Conservation (phyloP, 2,329 filamentous ascomycete genomes). For the Trichoderma cornu-damae region DNA sequence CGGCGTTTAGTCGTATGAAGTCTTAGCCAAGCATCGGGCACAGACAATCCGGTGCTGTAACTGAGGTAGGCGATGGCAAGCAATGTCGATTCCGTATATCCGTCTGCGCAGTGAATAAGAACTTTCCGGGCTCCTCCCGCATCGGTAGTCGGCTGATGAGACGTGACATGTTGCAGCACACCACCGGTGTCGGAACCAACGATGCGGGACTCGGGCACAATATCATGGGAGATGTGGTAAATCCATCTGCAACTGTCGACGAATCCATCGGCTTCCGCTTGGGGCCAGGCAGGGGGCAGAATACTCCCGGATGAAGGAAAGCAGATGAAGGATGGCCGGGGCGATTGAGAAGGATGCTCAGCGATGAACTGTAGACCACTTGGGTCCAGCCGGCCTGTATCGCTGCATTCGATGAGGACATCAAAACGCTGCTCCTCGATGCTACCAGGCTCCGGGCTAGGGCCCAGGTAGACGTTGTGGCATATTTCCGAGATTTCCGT, state of each 20-base stretch:
- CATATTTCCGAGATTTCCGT: constrained; percentile 84
- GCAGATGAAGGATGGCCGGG: constrained; percentile 44
- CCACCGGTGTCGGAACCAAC: constrained; percentile 28
- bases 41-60: constrained; percentile 76
- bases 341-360: constrained; percentile 46
- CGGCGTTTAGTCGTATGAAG: constrained; percentile 75
- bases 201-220: constrained; percentile 37
- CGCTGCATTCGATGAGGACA: constrained; percentile 81
- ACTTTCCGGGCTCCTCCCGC: constrained; percentile 53
- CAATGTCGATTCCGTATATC: constrained; percentile 91
- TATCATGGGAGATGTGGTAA: constrained; percentile 71
- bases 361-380: constrained; percentile 60
- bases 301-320: constrained; percentile 96
- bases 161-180: constrained; percentile 24
- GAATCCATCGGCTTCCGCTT: constrained; percentile 76
- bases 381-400: constrained; percentile 71
- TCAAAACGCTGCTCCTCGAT: constrained; percentile 64
- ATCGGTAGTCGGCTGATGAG: constrained; percentile 20
- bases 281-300: constrained; percentile 75
- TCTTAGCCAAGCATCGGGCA: constrained; percentile 81
- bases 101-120: constrained; percentile 89
- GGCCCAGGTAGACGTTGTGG: constrained; percentile 83
- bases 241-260: constrained; percentile 88
- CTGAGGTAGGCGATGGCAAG: constrained; percentile 88
- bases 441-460: constrained; percentile 66